phyloP scores from a whole-genome alignment of 2,329 filamentous ascomycete genomes.

The Phaeomoniella chlamydospora region DNA sequence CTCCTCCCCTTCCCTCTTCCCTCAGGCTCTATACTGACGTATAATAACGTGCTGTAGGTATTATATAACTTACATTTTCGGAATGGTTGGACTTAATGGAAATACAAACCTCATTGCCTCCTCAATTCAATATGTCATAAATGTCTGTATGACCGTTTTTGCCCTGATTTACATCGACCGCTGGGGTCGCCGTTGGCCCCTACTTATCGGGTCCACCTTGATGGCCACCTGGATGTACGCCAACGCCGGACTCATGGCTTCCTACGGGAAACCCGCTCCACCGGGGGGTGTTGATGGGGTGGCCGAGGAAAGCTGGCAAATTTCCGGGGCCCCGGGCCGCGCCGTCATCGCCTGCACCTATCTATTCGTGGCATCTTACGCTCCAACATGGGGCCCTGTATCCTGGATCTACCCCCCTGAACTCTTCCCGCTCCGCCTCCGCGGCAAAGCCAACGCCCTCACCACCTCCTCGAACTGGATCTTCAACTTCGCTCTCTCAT shows the following conservation, averaged over 20 bases:
- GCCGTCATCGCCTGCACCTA: conserved; percentile 58
- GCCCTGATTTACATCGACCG: conserved; percentile 61
- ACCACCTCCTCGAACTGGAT: conserved; percentile 45
- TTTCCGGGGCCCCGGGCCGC: conserved; percentile 34
- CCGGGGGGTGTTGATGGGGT: conserved; percentile 17
- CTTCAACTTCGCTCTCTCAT: conserved; percentile 40
- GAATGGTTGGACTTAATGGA: conserved; percentile 52
- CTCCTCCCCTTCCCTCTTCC: too few species aligned
- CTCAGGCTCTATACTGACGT: too few species aligned
- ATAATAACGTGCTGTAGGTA: too few species aligned
- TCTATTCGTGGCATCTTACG: conserved; percentile 57
- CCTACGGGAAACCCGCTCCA: conserved; percentile 24
- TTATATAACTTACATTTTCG: conserved; percentile 47
- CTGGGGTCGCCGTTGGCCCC: conserved; percentile 57
- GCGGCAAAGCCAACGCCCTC: conserved; percentile 49
- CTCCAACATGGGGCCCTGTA: conserved; percentile 48
- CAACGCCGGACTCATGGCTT: conserved; percentile 25
- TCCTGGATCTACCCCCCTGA: conserved; percentile 48
- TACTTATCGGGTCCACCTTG: conserved; percentile 50
- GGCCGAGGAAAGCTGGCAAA: conserved; percentile 22
- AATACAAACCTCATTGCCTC: conserved; percentile 49
- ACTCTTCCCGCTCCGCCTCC: conserved; percentile 46
- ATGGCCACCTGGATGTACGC: conserved; percentile 39
- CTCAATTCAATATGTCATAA: conserved; percentile 64
- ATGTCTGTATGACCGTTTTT: conserved; percentile 64